A percentile compares a stretch with the other conserved stretches of the same genome.
Conservation (phyloP, 2,329 filamentous ascomycete genomes). For the Mycogone perniciosa region DNA sequence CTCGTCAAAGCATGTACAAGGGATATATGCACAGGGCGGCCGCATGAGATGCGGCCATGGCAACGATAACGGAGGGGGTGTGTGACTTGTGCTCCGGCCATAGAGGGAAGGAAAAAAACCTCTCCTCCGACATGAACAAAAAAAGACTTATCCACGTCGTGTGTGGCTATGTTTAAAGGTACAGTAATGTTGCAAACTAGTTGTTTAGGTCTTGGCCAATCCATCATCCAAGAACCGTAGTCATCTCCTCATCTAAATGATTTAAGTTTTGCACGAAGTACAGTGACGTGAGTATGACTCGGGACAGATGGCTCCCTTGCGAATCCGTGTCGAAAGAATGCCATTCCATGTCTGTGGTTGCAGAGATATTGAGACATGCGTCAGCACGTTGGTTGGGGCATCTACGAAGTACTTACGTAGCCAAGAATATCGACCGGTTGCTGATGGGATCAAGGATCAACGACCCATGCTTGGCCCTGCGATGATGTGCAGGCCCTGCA, state of each 20-base stretch:
- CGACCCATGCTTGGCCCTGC: conserved; percentile 14
- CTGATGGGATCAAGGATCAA: neutral
- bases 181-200: too few relatives aligned
- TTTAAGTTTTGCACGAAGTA: too few relatives aligned
- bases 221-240: too few relatives aligned
- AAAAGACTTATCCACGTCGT: too few relatives aligned
- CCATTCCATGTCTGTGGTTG: too few relatives aligned
- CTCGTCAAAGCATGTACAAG: neutral
- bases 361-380: conserved; percentile 10
- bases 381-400: neutral
- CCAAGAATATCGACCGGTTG: conserved; percentile 5
- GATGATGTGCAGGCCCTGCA: conserved; percentile 24
- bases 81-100: conserved; percentile 9
- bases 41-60: conserved; percentile 21
- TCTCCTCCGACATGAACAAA: neutral
- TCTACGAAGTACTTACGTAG: neutral
- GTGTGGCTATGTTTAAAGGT: too few relatives aligned
- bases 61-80: conserved; percentile 9
- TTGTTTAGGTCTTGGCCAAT: too few relatives aligned
- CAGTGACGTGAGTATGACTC: too few relatives aligned
- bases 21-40: conserved; percentile 18
- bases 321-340: too few relatives aligned
- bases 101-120: neutral
- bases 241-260: too few relatives aligned
- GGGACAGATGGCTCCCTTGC: too few relatives aligned